These are phyloP conservation scores for Phialocephala subalpina DNA, from an alignment of 2,329 filamentous ascomycete genomes.

Conservation along the genomic window DNA sequence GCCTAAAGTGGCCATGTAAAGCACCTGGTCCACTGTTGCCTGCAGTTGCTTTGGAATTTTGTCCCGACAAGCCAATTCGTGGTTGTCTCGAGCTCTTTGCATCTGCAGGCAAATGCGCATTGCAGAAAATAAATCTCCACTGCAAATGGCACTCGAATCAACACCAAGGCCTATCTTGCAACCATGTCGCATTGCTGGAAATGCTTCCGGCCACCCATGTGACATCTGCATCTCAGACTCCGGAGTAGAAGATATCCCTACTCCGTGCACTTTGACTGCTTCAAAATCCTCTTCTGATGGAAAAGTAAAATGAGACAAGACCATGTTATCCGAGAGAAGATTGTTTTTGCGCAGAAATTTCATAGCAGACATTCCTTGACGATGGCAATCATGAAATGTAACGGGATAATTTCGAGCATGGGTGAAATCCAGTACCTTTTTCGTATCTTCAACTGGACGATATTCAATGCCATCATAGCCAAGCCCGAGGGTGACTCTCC, in stretches of 20 bases:
- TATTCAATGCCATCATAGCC: not conserved
- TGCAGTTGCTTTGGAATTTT: not conserved
- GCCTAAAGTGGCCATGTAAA: constrained; percentile 4
- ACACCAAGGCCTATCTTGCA: not conserved
- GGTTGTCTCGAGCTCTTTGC: not conserved
- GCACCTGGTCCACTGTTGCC: not conserved
- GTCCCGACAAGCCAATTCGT: not conserved
- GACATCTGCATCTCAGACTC: constrained; percentile 10
- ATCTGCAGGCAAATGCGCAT: constrained; percentile 6
- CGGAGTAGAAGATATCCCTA: not conserved
- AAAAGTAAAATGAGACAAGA: not conserved
- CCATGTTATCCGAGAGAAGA: not conserved
- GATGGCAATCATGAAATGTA: not conserved
- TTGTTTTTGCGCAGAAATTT: not conserved
- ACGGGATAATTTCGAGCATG: not conserved
- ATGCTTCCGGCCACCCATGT: not conserved
- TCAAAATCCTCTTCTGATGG: not conserved
- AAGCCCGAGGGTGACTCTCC: not conserved
- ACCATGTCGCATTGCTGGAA: not conserved
- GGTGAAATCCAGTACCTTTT: not conserved
- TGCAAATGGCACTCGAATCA: not conserved
- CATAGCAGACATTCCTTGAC: not conserved
- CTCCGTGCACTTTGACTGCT: not conserved
- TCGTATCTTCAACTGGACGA: not conserved
- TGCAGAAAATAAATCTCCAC: not conserved